A percentile compares a stretch with the other conserved stretches of the same genome.
phyloP scores from a whole-genome alignment of 257 asterid genomes.

The Petunia axillaris region DNA sequence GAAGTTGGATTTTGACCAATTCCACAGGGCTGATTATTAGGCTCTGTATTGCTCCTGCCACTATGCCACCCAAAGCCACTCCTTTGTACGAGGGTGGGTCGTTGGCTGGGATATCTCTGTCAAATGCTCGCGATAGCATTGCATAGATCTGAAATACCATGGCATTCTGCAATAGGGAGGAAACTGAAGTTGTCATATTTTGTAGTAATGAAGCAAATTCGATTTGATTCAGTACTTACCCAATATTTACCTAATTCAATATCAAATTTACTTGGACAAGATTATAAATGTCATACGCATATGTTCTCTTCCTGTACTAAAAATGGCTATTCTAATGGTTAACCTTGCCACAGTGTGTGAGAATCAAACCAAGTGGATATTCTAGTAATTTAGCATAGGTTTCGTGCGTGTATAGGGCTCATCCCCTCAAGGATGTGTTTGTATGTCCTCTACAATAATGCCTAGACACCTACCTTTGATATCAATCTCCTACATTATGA shows the following conservation, averaged over 20 bases:
- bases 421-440: no score
- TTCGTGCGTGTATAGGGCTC: no score
- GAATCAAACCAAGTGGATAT: neutral
- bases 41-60: constrained; percentile 75
- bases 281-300: neutral
- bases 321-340: neutral
- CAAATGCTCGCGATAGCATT: constrained; percentile 52
- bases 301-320: neutral
- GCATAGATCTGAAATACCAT: constrained; percentile 75
- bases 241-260: neutral
- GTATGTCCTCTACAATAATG: no score
- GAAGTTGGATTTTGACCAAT: constrained; percentile 76
- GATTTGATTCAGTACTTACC: neutral
- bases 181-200: neutral
- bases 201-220: neutral
- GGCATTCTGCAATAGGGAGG: constrained; percentile 63
- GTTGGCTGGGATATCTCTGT: constrained; percentile 25
- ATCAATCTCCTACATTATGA: no score
- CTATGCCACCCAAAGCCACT: constrained; percentile 62
- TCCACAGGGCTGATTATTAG: constrained; percentile 74
- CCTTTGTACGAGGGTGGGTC: constrained; percentile 69
- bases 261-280: neutral
- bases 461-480: no score
- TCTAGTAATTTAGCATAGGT: neutral
- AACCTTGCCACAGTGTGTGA: neutral